Evolutionary conservation across 2,329 filamentous ascomycete genomes (phyloP), one percentile per base, ranked within the genome.

Genomic region (Penicillium sp.): DNA sequence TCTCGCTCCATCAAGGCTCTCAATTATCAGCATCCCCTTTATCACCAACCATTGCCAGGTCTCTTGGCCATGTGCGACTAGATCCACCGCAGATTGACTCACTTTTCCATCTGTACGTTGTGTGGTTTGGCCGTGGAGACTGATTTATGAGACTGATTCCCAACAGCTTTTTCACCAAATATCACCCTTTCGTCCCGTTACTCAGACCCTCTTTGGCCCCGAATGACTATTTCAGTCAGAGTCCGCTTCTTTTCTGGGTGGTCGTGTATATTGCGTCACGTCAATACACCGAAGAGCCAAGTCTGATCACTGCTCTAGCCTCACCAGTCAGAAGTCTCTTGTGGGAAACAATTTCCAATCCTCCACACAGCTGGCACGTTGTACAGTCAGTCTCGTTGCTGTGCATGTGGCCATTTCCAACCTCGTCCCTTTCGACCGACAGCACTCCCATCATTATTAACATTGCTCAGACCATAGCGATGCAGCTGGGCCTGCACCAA

Each of bases 381-480:
- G 48, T 57, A 7, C 52, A 55, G 21, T 41, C 52, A 7, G 40
- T 57, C 5, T 30, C 51, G 20, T 42, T 57, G 13, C 14, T 54
- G 16, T 55, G 44, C 27, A 43, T 50, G 44, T 57, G 54, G 54
- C 54, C 54, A 10, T 49, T 54, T 33, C 52, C 54, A 2, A 52
- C 53, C 8, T 43, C 39, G 14, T 49, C 44, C 8, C 35, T 50
- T 4, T 44, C 36, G 2, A 39, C 39, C 1, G 54, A 57, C 28
- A 39, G 36, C 6, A 50, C 50, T 2, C 39, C 44, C 18, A 39
- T 48, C 5, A 38, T 54, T 11, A 33, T 48, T 7, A 49, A 45
- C 10, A 31, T 48, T 2, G 50, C 52, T 2, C 47, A 46, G n/a
- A 47, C 48, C 14, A 47, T 51, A 7, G 38, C 48, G 13, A 33